Conservation (phyloP, 2,329 filamentous ascomycete species). For the Trichoderma atrobrunneum region DNA sequence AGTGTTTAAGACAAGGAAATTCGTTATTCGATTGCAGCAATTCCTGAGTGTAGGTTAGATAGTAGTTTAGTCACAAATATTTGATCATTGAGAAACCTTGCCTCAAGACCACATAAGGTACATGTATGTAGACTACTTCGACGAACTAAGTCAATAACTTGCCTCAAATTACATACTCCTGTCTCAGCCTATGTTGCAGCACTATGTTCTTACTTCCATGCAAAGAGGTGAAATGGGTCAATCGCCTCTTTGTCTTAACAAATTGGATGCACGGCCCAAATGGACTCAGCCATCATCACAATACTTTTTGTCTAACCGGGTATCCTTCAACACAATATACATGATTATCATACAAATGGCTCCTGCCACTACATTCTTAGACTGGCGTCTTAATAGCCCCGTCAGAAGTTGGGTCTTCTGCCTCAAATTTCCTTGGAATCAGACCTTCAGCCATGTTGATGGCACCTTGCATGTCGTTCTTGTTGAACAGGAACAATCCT, state of each 20-base stretch:
- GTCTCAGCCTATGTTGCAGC: neutral
- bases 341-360: neutral
- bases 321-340: constrained; percentile 20
- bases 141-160: neutral
- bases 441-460: constrained; percentile 73
- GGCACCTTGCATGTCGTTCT: constrained; percentile 82
- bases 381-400: constrained; percentile 43
- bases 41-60: no score
- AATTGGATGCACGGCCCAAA: neutral
- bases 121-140: neutral
- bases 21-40: no score
- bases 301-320: constrained; percentile 13
- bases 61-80: no score
- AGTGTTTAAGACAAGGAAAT: no score
- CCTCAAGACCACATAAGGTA: no score
- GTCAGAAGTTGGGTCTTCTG: constrained; percentile 38
- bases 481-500: constrained; percentile 93
- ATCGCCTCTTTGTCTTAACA: neutral
- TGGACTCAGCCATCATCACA: neutral
- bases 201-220: neutral
- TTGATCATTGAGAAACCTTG: no score
- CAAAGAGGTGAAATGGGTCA: neutral
- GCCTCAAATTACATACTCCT: no score
- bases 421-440: constrained; percentile 55
- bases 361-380: constrained; percentile 22